Evolutionary conservation across 352 stramenopile species (phyloP).

Genomic region (Elongisporangium prolatum): DNA sequence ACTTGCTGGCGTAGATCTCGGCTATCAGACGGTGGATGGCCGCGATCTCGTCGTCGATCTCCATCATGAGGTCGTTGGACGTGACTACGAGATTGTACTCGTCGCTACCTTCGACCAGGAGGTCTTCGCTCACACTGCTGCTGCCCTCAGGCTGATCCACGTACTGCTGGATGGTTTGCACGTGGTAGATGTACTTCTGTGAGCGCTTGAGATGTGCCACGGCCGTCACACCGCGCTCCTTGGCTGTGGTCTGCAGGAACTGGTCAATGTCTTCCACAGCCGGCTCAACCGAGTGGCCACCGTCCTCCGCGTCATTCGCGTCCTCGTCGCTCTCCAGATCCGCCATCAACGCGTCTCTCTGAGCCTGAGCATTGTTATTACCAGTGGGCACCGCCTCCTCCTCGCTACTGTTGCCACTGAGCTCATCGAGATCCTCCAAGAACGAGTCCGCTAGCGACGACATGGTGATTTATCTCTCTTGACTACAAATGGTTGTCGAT

Average conservation of each 20-base stretch:
- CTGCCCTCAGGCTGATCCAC: conserved; percentile 26
- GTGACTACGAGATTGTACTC: conserved; percentile 87
- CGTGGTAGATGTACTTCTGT: conserved; percentile 61
- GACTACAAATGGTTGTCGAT: too few relatives aligned
- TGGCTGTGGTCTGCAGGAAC: conserved; percentile 33
- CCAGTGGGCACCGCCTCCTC: conserved; percentile 39
- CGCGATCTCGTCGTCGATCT: conserved; percentile 93
- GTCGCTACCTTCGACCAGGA: conserved; percentile 51
- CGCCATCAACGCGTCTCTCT: background rate
- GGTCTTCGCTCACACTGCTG: conserved; percentile 12
- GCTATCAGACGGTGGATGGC: conserved; percentile 89
- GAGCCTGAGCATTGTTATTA: background rate
- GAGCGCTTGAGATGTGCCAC: conserved; percentile 76
- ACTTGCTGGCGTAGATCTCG: conserved; percentile 91
- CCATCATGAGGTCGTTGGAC: conserved; percentile 91
- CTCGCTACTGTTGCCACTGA: conserved; percentile 74
- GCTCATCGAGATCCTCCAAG: conserved; percentile 86
- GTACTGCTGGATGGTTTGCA: conserved; percentile 61
- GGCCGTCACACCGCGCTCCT: conserved; percentile 47
- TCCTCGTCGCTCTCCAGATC: conserved; percentile 4
- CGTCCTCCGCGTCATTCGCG: conserved; percentile 19
- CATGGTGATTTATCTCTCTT: conserved; percentile 30
- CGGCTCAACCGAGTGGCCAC: conserved; percentile 4
- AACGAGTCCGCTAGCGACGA: conserved; percentile 86
- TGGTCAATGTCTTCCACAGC: conserved; percentile 23